Percentiles rank a stretch among this genome's conserved stretches.
Evolutionary conservation across 495 filamentous ascomycete genomes (phyloP).

Genomic region (Penicillium roqueforti): DNA sequence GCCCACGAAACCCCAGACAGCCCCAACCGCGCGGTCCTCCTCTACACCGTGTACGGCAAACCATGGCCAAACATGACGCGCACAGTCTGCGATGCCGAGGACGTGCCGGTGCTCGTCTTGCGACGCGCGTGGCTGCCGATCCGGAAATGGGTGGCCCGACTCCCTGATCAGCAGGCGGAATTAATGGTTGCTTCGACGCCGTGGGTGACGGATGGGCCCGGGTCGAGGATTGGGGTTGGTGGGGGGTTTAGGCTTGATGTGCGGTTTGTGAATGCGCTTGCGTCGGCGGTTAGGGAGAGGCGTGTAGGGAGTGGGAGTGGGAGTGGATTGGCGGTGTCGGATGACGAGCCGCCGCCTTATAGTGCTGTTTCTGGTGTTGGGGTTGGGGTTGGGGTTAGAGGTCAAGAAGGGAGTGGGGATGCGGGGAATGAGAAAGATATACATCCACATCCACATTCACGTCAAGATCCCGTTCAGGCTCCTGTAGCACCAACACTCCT

Average conservation of each 20-base stretch:
- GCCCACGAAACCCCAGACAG: conserved; percentile 17
- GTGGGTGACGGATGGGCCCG: conserved; percentile 9
- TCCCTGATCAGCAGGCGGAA: neutral
- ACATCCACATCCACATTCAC: neutral
- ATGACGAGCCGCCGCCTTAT: conserved; percentile 4
- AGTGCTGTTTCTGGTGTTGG: neutral
- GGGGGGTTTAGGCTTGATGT: conserved; percentile 1
- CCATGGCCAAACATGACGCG: conserved; percentile 20
- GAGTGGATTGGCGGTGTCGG: neutral
- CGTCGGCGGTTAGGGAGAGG: neutral
- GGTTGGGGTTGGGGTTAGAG: too few relatives aligned
- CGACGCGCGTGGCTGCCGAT: conserved; percentile 18
- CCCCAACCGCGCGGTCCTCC: conserved; percentile 11
- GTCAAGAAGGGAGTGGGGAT: too few relatives aligned
- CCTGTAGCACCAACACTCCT: neutral
- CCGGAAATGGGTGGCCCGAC: conserved; percentile 10
- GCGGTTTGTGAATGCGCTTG: conserved; percentile 18
- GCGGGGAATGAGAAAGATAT: neutral
- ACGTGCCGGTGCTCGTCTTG: conserved; percentile 16
- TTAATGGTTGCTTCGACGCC: neutral
- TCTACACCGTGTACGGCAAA: conserved; percentile 21
- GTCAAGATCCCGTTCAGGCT: neutral
- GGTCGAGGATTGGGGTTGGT: conserved; percentile 9
- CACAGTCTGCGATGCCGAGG: conserved; percentile 15
- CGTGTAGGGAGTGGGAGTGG: neutral